Evolutionary conservation across 768 basidiomycete genomes (phyloP), one percentile per base, ranked within the genome.

Genomic region (Hericium rajendrae): DNA sequence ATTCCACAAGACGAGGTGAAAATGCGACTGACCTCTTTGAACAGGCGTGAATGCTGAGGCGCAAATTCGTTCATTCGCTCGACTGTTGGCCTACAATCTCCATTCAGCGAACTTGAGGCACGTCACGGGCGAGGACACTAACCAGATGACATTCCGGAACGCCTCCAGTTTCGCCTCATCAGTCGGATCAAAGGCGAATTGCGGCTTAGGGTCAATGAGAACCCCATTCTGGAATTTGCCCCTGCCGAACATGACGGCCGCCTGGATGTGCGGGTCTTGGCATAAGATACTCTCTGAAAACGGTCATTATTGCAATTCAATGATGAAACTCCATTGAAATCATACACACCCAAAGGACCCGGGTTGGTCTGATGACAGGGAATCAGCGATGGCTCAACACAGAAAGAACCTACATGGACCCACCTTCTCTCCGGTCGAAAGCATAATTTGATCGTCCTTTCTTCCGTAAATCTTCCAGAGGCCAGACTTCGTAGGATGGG

Each of bases 31-130:
- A 73, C 74, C 71, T 77, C 76, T 57, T 77, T 78, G 67, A 78
- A 78, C 3, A 79, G 62, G 18, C 75, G 64, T 0, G 75, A 77
- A 59, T 78, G 76, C 37, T 69, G 64, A 8, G 78, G 78, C 0
- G 77, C 75, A 53, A 65, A 71, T 18, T 59, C 59, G 56, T 78
- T 80, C 53, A 73, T 65, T 48, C 69, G 59, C 55, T 77, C 71
- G 4, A 78, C 67, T 6, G 69, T 75, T 0, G 74, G 67, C 75
- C 75, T 78, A 13, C n/a, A 43, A 32, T 32, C 6, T 32, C 32
- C 5, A 32, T 32, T 28, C 51, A 22, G 32, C 24, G 41, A 20
- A 20, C 15, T 28, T 51, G 41, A 51, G 38, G 10, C 18, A 9
- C 13, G 2, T 24, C 55, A 41, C 3, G 2, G 18, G 20, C 5